Base-by-base conservation (phyloP, 352 stramenopile genomes). In the Blastocystis sp. region DNA sequence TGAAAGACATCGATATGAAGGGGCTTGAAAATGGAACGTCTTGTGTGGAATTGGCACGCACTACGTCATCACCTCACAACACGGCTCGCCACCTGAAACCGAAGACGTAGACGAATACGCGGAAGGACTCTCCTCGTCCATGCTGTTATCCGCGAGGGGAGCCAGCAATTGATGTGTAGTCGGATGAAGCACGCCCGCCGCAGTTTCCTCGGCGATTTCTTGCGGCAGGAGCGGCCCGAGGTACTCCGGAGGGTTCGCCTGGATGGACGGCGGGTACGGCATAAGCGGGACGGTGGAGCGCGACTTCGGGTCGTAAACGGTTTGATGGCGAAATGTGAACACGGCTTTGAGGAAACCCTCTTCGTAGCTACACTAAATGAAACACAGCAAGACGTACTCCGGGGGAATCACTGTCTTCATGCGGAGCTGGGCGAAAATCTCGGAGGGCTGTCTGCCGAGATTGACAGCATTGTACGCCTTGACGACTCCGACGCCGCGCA, bases 291-390 rank as follows among this genome's bases (percentile, higher is more conserved):
- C 81, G 39, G 88, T 51, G 9, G 45, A 12, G 66, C 93, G 77
- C 79, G 94, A 91, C n/a, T 92, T 91, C 41, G 94, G 94, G 90
- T 96, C 93, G 79, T 94, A 96, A 1, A 97, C 93, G 13, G 96
- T 93, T 33, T 97, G 94, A 70, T 97, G 94, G 0, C 93, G 93
- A 90, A 96, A 97, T 0, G 94, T 97, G 45, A 96, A 90, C 62
- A 96, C 92, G 2, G 94, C 90, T 0, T 89, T 37, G 9, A 92
- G 90, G 0, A 96, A 31, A 0, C 50, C 82, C 13, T 92, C 77
- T 39, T 80, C 71, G 50, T 95, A 94, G 92, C 80, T n/a, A 62
- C 2, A 89, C 1, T 2, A 69, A 50, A 1, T 12, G 4, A 74
- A 37, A 67, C 33, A 33, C 26, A 29, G 6, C 35, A n/a, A 12